Conservation (phyloP, 129 eudicot species). For the Flaveria brownii region DNA sequence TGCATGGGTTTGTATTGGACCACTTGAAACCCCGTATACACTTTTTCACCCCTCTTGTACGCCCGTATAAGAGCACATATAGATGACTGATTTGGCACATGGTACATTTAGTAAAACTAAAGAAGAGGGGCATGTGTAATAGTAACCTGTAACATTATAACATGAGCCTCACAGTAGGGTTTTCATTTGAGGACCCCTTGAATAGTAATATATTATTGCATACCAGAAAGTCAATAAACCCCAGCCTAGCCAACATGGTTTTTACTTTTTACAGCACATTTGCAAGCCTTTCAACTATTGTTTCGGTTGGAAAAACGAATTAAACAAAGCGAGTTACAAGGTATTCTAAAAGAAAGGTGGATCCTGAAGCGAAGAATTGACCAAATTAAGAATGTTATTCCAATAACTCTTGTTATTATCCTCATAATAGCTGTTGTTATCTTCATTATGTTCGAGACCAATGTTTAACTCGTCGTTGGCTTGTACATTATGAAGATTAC, state of each 20-base stretch:
- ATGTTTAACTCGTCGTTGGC: constrained; percentile 43
- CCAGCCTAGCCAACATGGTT: constrained; percentile 3
- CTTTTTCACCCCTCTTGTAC: too few relatives aligned
- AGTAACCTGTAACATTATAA: too few relatives aligned
- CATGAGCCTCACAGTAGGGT: too few relatives aligned
- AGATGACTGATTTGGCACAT: too few relatives aligned
- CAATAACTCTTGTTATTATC: constrained; percentile 86
- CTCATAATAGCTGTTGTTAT: constrained; percentile 18
- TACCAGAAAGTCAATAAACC: constrained; percentile 17
- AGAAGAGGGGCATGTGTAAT: too few relatives aligned
- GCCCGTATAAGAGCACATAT: too few relatives aligned
- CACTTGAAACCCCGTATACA: too few relatives aligned
- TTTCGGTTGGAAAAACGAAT: constrained; percentile 17
- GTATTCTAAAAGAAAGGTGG: constrained; percentile 44
- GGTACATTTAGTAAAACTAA: too few relatives aligned
- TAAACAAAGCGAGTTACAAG: background rate
- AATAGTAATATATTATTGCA: constrained; percentile 24
- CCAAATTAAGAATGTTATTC: constrained; percentile 48
- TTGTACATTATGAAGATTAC: constrained; percentile 30
- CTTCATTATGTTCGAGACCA: constrained; percentile 25
- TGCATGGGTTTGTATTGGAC: too few relatives aligned
- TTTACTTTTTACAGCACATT: constrained; percentile 30
- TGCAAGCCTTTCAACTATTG: constrained; percentile 21
- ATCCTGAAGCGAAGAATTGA: constrained; percentile 67
- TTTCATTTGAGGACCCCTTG: background rate